Evolutionary conservation across 2,329 filamentous ascomycete species (phyloP).

Genomic region (Dactylonectria estremocensis): DNA sequence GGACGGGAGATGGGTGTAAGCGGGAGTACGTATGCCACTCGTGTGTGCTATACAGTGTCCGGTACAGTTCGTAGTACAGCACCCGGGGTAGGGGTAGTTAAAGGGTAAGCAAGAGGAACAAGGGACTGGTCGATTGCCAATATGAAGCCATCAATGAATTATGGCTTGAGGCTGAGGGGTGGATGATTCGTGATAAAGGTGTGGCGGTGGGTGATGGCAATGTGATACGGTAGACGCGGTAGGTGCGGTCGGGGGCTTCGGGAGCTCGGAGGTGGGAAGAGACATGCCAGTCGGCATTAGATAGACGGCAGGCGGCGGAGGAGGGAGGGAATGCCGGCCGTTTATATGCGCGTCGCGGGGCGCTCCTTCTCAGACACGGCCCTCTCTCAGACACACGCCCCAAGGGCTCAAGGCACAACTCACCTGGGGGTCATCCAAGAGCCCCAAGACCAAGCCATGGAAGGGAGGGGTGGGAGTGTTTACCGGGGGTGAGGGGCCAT

Average conservation of each 20-base stretch:
- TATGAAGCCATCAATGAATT: not conserved
- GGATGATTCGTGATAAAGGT: constrained; percentile 1
- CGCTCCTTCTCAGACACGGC: constrained; percentile 35
- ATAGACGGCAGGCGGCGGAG: constrained; percentile 44
- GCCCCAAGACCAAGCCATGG: constrained; percentile 22
- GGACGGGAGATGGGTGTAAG: constrained; percentile 14
- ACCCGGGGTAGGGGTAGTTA: not conserved
- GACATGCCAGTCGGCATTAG: constrained; percentile 41
- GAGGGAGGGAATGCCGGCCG: constrained; percentile 59
- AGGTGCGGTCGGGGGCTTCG: constrained; percentile 13
- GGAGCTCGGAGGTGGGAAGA: constrained; percentile 15
- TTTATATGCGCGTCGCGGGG: constrained; percentile 64
- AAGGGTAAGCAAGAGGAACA: not conserved
- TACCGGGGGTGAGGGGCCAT: constrained; percentile 18
- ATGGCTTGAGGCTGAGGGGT: not conserved
- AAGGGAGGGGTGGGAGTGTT: constrained; percentile 28
- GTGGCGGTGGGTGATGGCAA: constrained; percentile 23
- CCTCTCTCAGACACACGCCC: constrained; percentile 25
- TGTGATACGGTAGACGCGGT: constrained; percentile 10
- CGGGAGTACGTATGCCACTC: not conserved
- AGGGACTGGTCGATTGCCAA: not conserved
- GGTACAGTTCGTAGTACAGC: not conserved
- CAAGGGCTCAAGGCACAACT: constrained; percentile 20
- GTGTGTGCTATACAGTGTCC: not conserved
- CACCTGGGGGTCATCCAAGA: constrained; percentile 24